These are phyloP conservation scores for Chloris gayana DNA, from an alignment of 176 grass and related monocot genomes.

Conservation along the genomic window DNA sequence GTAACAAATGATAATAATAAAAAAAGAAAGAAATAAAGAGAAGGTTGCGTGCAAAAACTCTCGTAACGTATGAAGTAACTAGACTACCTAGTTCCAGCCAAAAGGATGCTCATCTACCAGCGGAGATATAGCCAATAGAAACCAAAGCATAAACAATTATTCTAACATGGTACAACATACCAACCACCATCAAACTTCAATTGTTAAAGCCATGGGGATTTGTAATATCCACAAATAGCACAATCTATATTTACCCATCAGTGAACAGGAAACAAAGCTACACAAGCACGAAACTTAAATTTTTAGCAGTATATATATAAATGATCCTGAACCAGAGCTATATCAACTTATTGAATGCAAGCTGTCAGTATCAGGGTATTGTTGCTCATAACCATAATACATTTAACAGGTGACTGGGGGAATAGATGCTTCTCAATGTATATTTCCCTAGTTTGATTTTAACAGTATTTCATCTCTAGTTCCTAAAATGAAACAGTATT, in stretches of 20 bases:
- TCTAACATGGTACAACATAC: too few relatives aligned
- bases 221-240: not conserved
- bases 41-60: not conserved
- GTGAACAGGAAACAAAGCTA: not conserved
- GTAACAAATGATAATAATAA: not conserved
- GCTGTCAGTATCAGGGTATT: too few relatives aligned
- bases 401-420: not conserved
- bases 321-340: not conserved
- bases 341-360: not conserved
- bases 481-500: not conserved
- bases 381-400: too few relatives aligned
- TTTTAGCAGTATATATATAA: too few relatives aligned
- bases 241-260: not conserved
- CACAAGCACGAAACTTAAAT: not conserved
- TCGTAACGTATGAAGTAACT: not conserved
- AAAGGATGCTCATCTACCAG: slow-evolving; percentile 18
- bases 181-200: too few relatives aligned
- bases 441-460: not conserved
- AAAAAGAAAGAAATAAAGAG: not conserved
- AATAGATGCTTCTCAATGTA: not conserved
- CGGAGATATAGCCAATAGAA: not conserved
- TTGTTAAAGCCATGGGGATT: too few relatives aligned
- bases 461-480: too few relatives aligned
- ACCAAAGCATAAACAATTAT: not conserved
- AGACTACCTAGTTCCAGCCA: slow-evolving; percentile 5